Evolutionary conservation across 2,329 filamentous ascomycete species (phyloP).

Genomic region (Colletotrichum viniferum): DNA sequence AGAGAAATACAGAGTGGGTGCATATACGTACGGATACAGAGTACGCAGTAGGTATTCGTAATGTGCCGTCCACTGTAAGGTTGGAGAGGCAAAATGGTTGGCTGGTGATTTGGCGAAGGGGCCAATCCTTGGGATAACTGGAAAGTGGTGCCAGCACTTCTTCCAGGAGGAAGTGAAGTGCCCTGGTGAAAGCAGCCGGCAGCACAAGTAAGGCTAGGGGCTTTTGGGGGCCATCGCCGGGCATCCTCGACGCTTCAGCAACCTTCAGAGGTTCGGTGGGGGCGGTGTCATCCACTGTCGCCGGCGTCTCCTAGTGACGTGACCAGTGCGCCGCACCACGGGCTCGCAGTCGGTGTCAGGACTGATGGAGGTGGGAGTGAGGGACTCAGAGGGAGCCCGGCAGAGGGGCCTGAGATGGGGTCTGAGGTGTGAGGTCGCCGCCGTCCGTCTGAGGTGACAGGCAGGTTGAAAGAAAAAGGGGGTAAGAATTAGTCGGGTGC

Average conservation of each 20-base stretch:
- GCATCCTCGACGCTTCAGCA: conserved; percentile 11
- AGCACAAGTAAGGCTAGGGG: conserved; percentile 3
- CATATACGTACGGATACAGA: not conserved
- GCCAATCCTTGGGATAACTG: not conserved
- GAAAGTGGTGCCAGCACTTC: not conserved
- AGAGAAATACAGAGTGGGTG: not conserved
- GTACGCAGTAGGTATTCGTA: not conserved
- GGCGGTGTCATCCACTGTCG: not conserved
- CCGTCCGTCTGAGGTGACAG: not conserved
- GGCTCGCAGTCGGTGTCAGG: not conserved
- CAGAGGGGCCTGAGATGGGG: not conserved
- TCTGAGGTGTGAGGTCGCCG: not conserved
- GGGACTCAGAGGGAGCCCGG: not conserved
- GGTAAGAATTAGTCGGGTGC: not conserved
- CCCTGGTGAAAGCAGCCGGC: not conserved
- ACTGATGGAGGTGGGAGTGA: not conserved
- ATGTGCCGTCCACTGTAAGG: not conserved
- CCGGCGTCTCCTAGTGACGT: not conserved
- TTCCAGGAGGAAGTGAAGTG: not conserved
- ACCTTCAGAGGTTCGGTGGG: conserved; percentile 14
- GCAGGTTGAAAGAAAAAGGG: not conserved
- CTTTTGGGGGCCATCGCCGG: conserved; percentile 19
- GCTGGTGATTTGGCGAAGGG: not conserved
- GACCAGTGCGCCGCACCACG: not conserved
- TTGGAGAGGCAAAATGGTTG: not conserved